phyloP scores from a whole-genome alignment of 208 protist species.

The Dictyostelium gargantuum region DNA sequence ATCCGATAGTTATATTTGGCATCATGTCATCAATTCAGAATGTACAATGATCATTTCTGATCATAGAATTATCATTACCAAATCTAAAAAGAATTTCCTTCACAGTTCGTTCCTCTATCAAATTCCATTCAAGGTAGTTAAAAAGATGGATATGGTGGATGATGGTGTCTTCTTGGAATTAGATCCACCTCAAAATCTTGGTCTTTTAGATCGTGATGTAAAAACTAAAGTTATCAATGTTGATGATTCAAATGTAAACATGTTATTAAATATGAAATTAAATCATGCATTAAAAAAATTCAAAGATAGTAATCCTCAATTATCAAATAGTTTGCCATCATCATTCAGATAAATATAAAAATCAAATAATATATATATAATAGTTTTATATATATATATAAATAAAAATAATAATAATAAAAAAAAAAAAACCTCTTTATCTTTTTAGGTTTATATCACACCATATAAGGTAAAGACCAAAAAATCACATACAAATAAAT shows the following conservation, averaged over 20 bases:
- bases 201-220: constrained; percentile 1
- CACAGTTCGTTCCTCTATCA: constrained; percentile 6
- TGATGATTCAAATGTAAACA: not conserved
- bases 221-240: not conserved
- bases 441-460: no score
- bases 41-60: constrained; percentile 20
- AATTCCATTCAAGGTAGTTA: not conserved
- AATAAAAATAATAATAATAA: no score
- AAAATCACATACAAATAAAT: no score
- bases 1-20: constrained; percentile 41
- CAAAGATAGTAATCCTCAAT: not conserved
- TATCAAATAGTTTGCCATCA: no score
- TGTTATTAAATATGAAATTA: constrained; percentile 51
- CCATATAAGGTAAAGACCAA: no score
- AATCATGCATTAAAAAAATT: not conserved
- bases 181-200: constrained; percentile 13
- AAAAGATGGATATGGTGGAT: not conserved
- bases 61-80: not conserved
- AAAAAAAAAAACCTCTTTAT: no score
- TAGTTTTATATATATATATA: no score
- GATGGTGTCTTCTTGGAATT: not conserved
- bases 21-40: constrained; percentile 20
- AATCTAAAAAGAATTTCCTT: constrained; percentile 32
- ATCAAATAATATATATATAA: no score
- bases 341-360: no score